A percentile compares a stretch with the other conserved stretches of the same genome.
Evolutionary conservation across 768 basidiomycete species (phyloP).

Genomic region (Amanita thiersii): DNA sequence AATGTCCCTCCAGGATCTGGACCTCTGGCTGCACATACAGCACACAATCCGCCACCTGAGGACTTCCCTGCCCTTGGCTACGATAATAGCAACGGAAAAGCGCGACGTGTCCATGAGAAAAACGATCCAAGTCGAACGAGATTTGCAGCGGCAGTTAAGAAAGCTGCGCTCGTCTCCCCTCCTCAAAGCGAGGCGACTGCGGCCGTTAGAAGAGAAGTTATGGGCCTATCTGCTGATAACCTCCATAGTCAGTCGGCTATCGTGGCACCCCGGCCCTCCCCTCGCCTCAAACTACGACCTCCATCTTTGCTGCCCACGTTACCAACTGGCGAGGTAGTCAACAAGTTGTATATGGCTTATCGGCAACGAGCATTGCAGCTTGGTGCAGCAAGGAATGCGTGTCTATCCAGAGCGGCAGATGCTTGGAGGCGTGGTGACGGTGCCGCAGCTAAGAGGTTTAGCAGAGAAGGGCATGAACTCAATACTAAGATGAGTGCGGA

Average conservation of each 20-base stretch:
- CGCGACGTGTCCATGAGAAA: slow-evolving; percentile 34
- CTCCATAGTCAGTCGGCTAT: slow-evolving; percentile 60
- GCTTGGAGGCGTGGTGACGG: slow-evolving; percentile 96
- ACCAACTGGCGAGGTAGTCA: slow-evolving; percentile 75
- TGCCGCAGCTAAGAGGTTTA: slow-evolving; percentile 91
- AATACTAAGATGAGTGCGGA: slow-evolving; percentile 88
- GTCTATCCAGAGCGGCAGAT: slow-evolving; percentile 89
- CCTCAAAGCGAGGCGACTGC: slow-evolving; percentile 25
- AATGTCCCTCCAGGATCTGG: slow-evolving; percentile 45
- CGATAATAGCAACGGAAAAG: slow-evolving; percentile 30
- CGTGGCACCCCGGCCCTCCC: slow-evolving; percentile 74
- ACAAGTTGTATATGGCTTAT: slow-evolving; percentile 81
- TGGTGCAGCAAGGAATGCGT: slow-evolving; percentile 90
- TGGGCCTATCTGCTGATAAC: slow-evolving; percentile 54
- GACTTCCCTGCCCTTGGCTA: slow-evolving; percentile 70
- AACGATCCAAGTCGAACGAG: slow-evolving; percentile 85
- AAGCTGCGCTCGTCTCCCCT: slow-evolving; percentile 27
- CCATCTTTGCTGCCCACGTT: slow-evolving; percentile 84
- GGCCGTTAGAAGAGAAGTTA: slow-evolving; percentile 45
- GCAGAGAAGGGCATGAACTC: slow-evolving; percentile 86
- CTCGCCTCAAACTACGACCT: slow-evolving; percentile 75
- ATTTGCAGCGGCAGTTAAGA: slow-evolving; percentile 89
- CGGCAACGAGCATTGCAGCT: slow-evolving; percentile 84
- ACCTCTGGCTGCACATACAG: slow-evolving; percentile 31
- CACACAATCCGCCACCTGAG: slow-evolving; percentile 32